A percentile compares a stretch with the other conserved stretches of the same genome.
phyloP scores from a whole-genome alignment of 768 basidiomycete genomes.

The Boletus subcaerulescens region DNA sequence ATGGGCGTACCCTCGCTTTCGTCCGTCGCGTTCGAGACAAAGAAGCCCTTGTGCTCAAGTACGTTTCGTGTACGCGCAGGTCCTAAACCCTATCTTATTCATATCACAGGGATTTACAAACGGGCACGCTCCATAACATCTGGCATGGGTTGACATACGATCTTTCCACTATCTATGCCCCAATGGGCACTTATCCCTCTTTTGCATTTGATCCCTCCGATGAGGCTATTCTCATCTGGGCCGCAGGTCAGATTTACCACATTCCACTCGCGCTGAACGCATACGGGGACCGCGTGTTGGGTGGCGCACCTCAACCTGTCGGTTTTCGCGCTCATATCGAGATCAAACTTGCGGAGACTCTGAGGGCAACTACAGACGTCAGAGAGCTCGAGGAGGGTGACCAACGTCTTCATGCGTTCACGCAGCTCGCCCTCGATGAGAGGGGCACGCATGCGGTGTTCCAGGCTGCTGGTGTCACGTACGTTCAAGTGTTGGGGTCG shows the following conservation, averaged over 20 bases:
- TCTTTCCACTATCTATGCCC: conserved; percentile 58
- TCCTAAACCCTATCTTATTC: background rate
- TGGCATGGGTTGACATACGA: conserved; percentile 74
- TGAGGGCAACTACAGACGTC: conserved; percentile 47
- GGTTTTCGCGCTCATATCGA: conserved; percentile 63
- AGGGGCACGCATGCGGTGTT: conserved; percentile 54
- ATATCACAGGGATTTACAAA: conserved; percentile 53
- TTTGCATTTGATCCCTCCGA: conserved; percentile 51
- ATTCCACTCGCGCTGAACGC: conserved; percentile 45
- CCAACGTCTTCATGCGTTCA: conserved; percentile 61
- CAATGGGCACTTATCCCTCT: conserved; percentile 79
- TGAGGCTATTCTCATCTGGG: conserved; percentile 61
- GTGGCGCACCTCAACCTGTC: conserved; percentile 44
- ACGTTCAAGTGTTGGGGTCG: conserved; percentile 23
- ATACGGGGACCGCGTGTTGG: conserved; percentile 47
- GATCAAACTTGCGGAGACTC: conserved; percentile 61
- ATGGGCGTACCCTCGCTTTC: conserved; percentile 68
- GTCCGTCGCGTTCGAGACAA: conserved; percentile 72
- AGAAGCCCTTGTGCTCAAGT: conserved; percentile 71
- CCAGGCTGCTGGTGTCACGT: conserved; percentile 56
- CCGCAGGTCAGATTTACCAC: conserved; percentile 64
- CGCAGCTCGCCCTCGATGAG: conserved; percentile 56
- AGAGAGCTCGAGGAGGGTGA: conserved; percentile 50
- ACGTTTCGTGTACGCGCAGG: conserved; percentile 18
- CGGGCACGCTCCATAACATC: conserved; percentile 60